These are phyloP conservation scores for Saccharomycopsis hybrid DNA, from an alignment of 1,139 yeast genomes.

Conservation along the genomic window DNA sequence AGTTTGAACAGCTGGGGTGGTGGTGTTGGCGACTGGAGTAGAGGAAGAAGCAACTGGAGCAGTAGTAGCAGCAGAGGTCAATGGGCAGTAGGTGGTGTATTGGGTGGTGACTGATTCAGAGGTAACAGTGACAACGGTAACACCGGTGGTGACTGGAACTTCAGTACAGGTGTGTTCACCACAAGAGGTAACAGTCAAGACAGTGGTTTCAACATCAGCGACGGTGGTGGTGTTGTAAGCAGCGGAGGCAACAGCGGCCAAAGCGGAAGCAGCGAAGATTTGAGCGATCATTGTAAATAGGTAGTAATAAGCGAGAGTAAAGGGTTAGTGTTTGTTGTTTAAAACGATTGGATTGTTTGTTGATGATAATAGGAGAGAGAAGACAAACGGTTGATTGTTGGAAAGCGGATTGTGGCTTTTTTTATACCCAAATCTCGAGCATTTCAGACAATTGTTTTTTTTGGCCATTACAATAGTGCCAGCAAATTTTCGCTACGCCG, in stretches of 20 bases:
- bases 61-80: background rate
- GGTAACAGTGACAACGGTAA: conserved; percentile 21
- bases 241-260: conserved; percentile 12
- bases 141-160: conserved; percentile 32
- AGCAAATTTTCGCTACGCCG: too few relatives aligned
- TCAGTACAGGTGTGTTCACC: conserved; percentile 3
- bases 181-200: conserved; percentile 6
- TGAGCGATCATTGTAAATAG: conserved; percentile 17
- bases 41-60: background rate
- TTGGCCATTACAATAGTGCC: too few relatives aligned
- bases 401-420: too few relatives aligned
- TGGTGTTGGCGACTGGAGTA: conserved; percentile 1
- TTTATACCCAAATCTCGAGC: too few relatives aligned
- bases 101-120: background rate
- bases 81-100: background rate
- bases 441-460: too few relatives aligned
- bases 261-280: conserved; percentile 7
- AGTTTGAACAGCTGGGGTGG: conserved; percentile 13
- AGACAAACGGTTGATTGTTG: background rate
- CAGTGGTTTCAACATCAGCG: background rate
- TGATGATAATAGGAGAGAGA: background rate
- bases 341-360: background rate
- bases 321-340: background rate
- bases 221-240: background rate
- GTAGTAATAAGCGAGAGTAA: background rate